Evolutionary conservation across 306 rosid genomes (phyloP), one percentile per base, ranked within the genome.

Genomic region (Dalbergia oliveri): DNA sequence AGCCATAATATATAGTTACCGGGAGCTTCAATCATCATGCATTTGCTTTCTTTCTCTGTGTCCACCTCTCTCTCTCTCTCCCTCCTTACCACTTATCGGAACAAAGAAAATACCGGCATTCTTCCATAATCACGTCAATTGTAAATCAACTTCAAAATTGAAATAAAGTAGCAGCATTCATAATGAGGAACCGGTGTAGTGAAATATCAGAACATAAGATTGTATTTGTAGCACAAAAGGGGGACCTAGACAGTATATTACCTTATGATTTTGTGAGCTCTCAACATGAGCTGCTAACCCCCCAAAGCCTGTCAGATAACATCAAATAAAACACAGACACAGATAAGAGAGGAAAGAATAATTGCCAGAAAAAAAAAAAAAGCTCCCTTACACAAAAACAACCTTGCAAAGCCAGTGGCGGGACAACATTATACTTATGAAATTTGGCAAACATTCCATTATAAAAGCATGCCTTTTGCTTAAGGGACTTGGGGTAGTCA

Each of bases 271-370:
- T 37, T 78, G 23, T 33, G 81, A 66, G 66, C 79, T 74, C 54
- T 78, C 66, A 79, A 73, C 84, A 67, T 77, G 84, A 70, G 58
- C 59, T 70, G 72, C 82, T 47, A 83, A 70, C 72, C 73, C 78
- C 80, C 74, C 67, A 64, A 61, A 66, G 12, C 88, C 95, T 90
- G 87, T 77, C 64, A 81, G 72, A 78, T 56, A 84, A 83, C 80
- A 79, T 73, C 35, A 68, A 82, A 81, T 45, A 85, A 68, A 51
- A 69, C 44, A 75, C n/a, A 69, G 16, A 7, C 33, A 59, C 11
- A 49, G 35, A 72, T 8, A 70, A 59, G 1, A 62, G 41, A 78
- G n/a, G n/a, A 73, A 14, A 39, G n/a, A 65, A 51, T 35, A 4
- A 5, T 19, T 53, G 18, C 16, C 6, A 35, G 0, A 35, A 35